Conservation (phyloP, 169 alveolate species). For the Plasmodium cynomolgi region DNA sequence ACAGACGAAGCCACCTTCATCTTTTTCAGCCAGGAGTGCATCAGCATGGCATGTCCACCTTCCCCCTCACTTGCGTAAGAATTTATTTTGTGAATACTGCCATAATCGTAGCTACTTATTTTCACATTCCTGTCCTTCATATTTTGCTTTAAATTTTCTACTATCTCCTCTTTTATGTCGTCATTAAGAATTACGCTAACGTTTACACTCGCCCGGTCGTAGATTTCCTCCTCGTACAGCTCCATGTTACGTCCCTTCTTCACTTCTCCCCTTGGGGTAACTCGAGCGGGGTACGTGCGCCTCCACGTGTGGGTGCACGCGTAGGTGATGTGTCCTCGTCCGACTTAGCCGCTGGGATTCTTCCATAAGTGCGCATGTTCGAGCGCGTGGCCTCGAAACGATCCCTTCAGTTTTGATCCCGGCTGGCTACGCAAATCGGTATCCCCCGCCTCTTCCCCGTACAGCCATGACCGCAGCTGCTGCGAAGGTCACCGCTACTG, state of each 20-base stretch:
- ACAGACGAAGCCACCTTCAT: constrained; percentile 46
- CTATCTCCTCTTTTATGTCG: constrained; percentile 53
- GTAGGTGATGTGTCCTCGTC: not conserved
- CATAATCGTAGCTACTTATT: constrained; percentile 63
- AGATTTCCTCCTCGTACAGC: constrained; percentile 40
- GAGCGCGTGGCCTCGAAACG: not conserved
- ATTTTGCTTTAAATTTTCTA: constrained; percentile 35
- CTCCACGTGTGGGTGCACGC: not conserved
- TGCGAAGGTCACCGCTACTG: not conserved
- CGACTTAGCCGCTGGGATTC: not conserved
- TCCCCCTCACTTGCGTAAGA: not conserved
- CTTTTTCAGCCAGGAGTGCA: constrained; percentile 37
- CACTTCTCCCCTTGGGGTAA: not conserved
- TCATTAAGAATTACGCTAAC: constrained; percentile 42
- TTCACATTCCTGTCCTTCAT: constrained; percentile 48
- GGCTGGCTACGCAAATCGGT: not conserved
- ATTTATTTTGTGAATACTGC: constrained; percentile 42
- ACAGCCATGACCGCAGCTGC: not conserved
- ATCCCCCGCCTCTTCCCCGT: not conserved
- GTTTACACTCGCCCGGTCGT: constrained; percentile 59
- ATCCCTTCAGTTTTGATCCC: not conserved
- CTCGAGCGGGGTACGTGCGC: not conserved
- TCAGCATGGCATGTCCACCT: not conserved
- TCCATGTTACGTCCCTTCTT: constrained; percentile 18
- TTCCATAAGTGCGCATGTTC: not conserved